Conservation (phyloP, 176 grass and related monocot species). For the Triticum timopheevii region DNA sequence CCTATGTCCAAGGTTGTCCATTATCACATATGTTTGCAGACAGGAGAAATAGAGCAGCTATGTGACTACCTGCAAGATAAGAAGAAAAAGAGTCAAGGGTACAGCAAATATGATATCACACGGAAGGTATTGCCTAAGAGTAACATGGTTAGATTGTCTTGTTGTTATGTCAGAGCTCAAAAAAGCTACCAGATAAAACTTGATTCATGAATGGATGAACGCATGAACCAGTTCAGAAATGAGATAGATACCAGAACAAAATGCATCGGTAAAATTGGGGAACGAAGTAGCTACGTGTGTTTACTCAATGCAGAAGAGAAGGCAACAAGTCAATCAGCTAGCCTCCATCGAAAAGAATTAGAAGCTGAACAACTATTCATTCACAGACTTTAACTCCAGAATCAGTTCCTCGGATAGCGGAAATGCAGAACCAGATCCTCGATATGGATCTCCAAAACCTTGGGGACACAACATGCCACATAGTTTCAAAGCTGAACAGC, state of each 20-base stretch:
- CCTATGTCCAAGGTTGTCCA: slow-evolving; percentile 77
- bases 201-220: neutral
- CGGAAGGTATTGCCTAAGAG: neutral
- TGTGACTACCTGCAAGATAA: slow-evolving; percentile 25
- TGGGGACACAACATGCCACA: neutral
- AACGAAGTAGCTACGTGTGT: neutral
- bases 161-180: neutral
- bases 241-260: neutral
- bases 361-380: too few relatives aligned
- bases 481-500: neutral
- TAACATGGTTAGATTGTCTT: neutral
- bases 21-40: slow-evolving; percentile 50
- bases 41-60: slow-evolving; percentile 16
- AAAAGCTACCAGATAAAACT: neutral
- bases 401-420: neutral
- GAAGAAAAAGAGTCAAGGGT: neutral
- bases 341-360: neutral
- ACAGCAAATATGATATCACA: neutral
- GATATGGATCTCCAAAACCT: neutral
- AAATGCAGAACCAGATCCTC: neutral
- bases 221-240: neutral
- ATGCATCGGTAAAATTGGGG: neutral
- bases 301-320: neutral
- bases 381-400: neutral
- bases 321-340: neutral